Percentiles rank a stretch among this genome's conserved stretches.
Evolutionary conservation across 768 basidiomycete genomes (phyloP).

Genomic region (Multifurca ochricompacta): DNA sequence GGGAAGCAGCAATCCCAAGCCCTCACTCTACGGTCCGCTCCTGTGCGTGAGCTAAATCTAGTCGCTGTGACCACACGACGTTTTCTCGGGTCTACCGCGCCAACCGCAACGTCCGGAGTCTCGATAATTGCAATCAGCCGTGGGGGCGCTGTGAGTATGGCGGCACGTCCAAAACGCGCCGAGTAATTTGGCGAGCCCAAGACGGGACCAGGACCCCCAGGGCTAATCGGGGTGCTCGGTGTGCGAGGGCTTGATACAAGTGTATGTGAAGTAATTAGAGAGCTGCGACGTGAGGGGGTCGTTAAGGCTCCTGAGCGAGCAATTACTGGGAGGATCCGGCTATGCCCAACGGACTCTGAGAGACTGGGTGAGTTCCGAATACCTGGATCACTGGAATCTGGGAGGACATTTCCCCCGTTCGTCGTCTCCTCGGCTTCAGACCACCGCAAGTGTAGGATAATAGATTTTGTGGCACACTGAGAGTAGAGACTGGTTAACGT

Average conservation of each 20-base stretch:
- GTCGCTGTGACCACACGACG: constrained; percentile 81
- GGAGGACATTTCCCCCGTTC: constrained; percentile 11
- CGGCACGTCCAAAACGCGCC: constrained; percentile 56
- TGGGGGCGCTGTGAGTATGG: constrained; percentile 77
- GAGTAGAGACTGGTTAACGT: neutral
- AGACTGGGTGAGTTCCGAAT: constrained; percentile 23
- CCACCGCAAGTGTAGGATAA: constrained; percentile 83
- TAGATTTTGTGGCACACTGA: constrained; percentile 82
- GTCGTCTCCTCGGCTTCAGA: constrained; percentile 49
- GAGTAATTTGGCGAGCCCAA: constrained; percentile 29
- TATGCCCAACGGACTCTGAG: constrained; percentile 24
- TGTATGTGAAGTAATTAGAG: constrained; percentile 22
- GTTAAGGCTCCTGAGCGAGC: constrained; percentile 44
- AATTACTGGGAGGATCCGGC: constrained; percentile 43
- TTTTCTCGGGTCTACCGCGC: constrained; percentile 80
- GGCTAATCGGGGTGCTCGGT: constrained; percentile 41
- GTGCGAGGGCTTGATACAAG: constrained; percentile 34
- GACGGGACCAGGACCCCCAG: constrained; percentile 18
- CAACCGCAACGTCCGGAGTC: constrained; percentile 84
- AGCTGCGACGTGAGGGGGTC: constrained; percentile 36
- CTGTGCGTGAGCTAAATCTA: constrained; percentile 74
- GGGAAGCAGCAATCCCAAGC: neutral
- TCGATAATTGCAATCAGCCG: constrained; percentile 75
- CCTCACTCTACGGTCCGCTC: constrained; percentile 75
- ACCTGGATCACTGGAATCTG: constrained; percentile 18